Evolutionary conservation across 2,329 filamentous ascomycete genomes (phyloP).

Genomic region (Cytospora leucostoma): DNA sequence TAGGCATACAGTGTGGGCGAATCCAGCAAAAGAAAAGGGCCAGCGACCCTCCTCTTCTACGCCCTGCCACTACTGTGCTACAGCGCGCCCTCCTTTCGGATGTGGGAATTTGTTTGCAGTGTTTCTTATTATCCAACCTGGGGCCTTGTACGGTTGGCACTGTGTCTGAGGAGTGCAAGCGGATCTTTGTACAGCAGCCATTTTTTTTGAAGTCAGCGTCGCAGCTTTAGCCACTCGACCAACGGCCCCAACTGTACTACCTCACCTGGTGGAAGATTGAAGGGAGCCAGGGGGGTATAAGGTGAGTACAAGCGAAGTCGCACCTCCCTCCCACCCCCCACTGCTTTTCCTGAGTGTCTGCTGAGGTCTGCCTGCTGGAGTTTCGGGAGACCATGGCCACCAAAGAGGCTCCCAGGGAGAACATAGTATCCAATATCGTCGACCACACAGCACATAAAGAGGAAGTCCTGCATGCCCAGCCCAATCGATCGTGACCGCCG

Average conservation of each 20-base stretch:
- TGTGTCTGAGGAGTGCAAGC: constrained; percentile 14
- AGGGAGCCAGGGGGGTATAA: constrained; percentile 1
- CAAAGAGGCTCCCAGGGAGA: neutral
- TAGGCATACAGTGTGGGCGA: neutral
- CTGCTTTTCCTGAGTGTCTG: neutral
- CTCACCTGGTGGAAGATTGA: constrained; percentile 2
- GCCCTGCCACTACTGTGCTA: constrained; percentile 17
- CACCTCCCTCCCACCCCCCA: neutral
- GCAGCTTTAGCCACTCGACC: constrained; percentile 8
- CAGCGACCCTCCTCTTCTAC: constrained; percentile 36
- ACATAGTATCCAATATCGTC: neutral
- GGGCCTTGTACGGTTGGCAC: constrained; percentile 33
- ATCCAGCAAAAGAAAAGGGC: constrained; percentile 47
- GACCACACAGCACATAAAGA: neutral
- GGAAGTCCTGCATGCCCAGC: neutral
- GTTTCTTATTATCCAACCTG: constrained; percentile 13
- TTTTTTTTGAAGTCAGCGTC: neutral
- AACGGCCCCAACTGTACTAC: constrained; percentile 15
- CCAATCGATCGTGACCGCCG: neutral
- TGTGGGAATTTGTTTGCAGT: constrained; percentile 16
- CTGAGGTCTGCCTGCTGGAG: neutral
- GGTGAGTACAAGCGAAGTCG: neutral
- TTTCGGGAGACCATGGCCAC: neutral
- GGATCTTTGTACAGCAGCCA: constrained; percentile 12
- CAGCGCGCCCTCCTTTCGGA: constrained; percentile 20